Evolutionary conservation across 805 yeast genomes (phyloP).

Genomic region (Yamadazyma olivae): DNA sequence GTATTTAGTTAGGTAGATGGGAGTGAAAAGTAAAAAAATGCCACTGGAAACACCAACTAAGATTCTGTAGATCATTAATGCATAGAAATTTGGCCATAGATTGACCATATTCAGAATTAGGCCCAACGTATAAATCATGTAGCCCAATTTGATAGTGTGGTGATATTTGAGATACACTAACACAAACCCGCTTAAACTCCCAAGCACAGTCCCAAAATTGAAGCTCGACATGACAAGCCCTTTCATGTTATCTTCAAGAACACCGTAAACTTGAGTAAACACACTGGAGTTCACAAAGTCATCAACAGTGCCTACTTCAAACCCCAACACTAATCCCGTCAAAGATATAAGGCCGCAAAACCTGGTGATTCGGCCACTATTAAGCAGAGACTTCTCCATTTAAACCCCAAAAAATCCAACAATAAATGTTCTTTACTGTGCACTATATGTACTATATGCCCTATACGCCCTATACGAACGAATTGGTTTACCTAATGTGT

Average conservation of each 20-base stretch:
- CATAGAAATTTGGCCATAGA: conserved; percentile 7
- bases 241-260: background rate
- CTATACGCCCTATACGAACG: too few species aligned
- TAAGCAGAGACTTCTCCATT: too few species aligned
- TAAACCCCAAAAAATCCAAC: too few species aligned
- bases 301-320: conserved; percentile 14
- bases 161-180: conserved; percentile 10
- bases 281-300: conserved; percentile 2
- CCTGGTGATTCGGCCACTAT: too few species aligned
- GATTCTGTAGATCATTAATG: conserved; percentile 13
- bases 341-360: too few species aligned
- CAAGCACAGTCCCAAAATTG: conserved; percentile 21
- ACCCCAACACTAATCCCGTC: conserved; percentile 10
- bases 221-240: conserved; percentile 14
- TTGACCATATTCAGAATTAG: conserved; percentile 9
- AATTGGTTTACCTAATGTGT: too few species aligned
- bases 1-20: conserved; percentile 20
- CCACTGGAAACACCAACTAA: conserved; percentile 24
- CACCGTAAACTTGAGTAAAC: conserved; percentile 5
- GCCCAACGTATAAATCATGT: conserved; percentile 18
- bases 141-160: conserved; percentile 11
- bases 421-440: too few species aligned
- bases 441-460: too few species aligned
- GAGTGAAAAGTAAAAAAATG: conserved; percentile 18
- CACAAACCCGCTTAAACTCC: conserved; percentile 15